Conservation (phyloP, 306 rosid genomes). For the Fagus crenata region DNA sequence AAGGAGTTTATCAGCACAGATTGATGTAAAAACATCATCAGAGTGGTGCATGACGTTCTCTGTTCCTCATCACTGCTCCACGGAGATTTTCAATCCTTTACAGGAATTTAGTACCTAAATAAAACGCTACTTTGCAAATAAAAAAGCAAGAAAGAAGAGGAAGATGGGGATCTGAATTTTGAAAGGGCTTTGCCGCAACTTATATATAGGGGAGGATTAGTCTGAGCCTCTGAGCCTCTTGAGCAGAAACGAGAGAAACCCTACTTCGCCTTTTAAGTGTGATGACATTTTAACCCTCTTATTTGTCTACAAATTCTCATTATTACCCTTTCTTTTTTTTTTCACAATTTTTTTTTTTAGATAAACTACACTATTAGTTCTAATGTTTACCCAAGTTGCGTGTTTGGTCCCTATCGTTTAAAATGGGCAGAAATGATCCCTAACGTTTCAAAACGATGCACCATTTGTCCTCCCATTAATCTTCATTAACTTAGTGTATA, state of each 20-base stretch:
- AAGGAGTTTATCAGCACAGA: conserved; percentile 78
- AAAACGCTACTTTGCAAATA: background rate
- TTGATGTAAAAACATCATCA: conserved; percentile 41
- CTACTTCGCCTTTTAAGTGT: conserved; percentile 10
- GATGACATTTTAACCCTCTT: conserved; percentile 8
- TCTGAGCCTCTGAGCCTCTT: too few relatives aligned
- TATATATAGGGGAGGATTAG: background rate
- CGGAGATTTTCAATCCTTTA: background rate
- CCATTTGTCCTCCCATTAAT: too few relatives aligned
- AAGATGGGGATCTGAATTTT: background rate
- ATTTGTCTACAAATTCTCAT: background rate
- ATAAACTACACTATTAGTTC: too few relatives aligned
- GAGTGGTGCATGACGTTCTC: conserved; percentile 98
- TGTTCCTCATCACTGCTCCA: conserved; percentile 57
- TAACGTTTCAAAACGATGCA: too few relatives aligned
- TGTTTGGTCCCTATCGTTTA: too few relatives aligned
- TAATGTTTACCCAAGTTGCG: too few relatives aligned
- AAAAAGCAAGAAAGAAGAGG: background rate
- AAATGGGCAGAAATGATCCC: too few relatives aligned
- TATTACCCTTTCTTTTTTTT: background rate
- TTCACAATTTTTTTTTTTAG: background rate
- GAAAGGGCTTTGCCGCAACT: background rate
- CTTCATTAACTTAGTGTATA: too few relatives aligned
- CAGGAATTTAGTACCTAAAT: background rate
- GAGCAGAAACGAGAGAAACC: conserved; percentile 21